Percentiles rank a stretch among this genome's conserved stretches.
Conservation (phyloP, 768 basidiomycete genomes). For the Leccinum arenicola region DNA sequence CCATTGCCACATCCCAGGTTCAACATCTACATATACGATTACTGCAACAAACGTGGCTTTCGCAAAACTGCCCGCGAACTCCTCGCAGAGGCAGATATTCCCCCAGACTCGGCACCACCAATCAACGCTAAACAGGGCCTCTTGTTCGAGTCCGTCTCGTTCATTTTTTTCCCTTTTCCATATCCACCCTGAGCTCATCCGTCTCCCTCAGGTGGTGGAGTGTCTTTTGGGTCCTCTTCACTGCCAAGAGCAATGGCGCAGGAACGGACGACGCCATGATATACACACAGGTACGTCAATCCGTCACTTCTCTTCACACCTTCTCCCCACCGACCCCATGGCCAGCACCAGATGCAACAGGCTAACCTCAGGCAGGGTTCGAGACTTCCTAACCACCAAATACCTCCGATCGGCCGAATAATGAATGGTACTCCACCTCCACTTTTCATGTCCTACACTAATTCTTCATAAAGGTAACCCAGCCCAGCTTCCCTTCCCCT, state of each 20-base stretch:
- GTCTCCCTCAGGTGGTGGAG: constrained; percentile 70
- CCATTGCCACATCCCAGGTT: constrained; percentile 50
- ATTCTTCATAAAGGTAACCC: constrained; percentile 18
- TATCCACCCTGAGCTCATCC: not conserved
- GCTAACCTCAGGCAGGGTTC: constrained; percentile 32
- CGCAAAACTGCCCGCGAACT: constrained; percentile 70
- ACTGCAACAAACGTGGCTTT: constrained; percentile 78
- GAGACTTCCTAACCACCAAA: constrained; percentile 26
- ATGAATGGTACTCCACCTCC: constrained; percentile 32
- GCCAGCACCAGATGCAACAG: constrained; percentile 37
- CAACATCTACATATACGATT: constrained; percentile 87
- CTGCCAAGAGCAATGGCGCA: constrained; percentile 66
- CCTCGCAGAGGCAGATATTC: constrained; percentile 62
- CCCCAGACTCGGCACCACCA: constrained; percentile 61
- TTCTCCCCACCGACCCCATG: constrained; percentile 13
- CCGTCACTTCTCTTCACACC: not conserved
- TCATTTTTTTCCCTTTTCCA: not conserved
- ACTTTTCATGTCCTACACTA: constrained; percentile 5
- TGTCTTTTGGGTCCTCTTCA: constrained; percentile 84
- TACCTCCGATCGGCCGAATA: constrained; percentile 27
- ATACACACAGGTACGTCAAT: constrained; percentile 60
- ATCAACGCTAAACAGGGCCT: constrained; percentile 83
- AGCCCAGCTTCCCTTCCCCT: constrained; percentile 22
- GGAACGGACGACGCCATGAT: constrained; percentile 70
- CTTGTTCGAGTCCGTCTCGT: constrained; percentile 66